Base-by-base conservation (phyloP, 805 yeast genomes). In the Kodamaea sagamina region DNA sequence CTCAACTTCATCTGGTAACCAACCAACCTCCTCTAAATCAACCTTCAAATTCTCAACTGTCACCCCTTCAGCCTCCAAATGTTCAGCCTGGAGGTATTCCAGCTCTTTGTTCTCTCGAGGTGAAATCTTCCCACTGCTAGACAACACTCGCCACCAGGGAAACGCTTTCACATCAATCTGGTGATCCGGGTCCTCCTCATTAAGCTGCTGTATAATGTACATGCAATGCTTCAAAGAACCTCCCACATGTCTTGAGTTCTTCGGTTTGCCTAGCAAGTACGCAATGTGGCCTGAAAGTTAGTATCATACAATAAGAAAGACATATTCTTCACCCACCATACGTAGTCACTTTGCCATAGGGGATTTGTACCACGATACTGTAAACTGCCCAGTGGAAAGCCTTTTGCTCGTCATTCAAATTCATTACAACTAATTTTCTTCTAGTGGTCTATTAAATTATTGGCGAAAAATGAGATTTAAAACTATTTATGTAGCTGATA, bases 131-230 rank as follows among this genome's bases (percentile, higher is more conserved):
- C 93, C 93, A 12, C 76, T 62, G n/a, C 85, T 68, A 17, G 76
- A 73, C 7, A 86, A 67, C 1, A 86, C 86, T 26, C 95, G 63
- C 92, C 92, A 86, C 95, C 95, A 86, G 3, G 92, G 92, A 10
- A 85, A 74, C 7, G 64, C 65, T 2, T 51, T 59, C 15, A 46
- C 46, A 2, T 46, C 49, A 11, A 50, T 32, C 32, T 42, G 6
- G 11, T 25, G 16, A 28, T 51, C 55, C 3, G 42, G 32, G 32
- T 42, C 34, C 7, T 63, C 69, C 1, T 35, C 43, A 17, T 55
- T 54, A 10, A 69, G 49, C 22, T 48, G 50, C 12, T 54, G 52
- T 4, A 63, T 49, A 19, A 65, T 57, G 11, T 46, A 48, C 4
- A 44, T 26, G 32, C 53, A 66, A 36, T 75, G 67, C 59, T 86